Evolutionary conservation across 495 filamentous ascomycete genomes (phyloP).

Genomic region (Lasiosphaeris hirsuta): DNA sequence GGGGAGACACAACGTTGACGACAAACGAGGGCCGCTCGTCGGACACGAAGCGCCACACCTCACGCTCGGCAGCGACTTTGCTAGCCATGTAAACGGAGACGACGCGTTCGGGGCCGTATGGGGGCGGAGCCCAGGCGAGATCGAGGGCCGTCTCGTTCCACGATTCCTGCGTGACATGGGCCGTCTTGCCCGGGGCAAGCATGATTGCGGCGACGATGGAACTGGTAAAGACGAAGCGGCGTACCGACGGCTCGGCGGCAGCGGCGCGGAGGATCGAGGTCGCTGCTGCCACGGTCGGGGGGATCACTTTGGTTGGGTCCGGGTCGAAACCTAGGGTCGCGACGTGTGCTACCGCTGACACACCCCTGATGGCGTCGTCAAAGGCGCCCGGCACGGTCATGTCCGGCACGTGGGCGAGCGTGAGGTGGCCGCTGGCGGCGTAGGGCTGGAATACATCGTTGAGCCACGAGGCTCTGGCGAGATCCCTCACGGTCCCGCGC

Average conservation of each 20-base stretch:
- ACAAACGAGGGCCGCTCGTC: neutral
- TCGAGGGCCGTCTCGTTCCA: constrained; percentile 47
- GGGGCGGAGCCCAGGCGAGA: constrained; percentile 39
- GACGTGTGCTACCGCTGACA: constrained; percentile 36
- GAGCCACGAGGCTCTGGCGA: constrained; percentile 41
- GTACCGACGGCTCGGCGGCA: constrained; percentile 36
- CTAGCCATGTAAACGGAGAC: constrained; percentile 42
- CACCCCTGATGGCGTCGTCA: constrained; percentile 38
- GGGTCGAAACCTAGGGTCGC: constrained; percentile 36
- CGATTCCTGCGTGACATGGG: constrained; percentile 31
- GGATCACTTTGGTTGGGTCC: constrained; percentile 40
- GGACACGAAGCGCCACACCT: neutral
- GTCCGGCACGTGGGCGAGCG: constrained; percentile 36
- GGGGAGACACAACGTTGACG: constrained; percentile 1
- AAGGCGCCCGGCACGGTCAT: constrained; percentile 30
- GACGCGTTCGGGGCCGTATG: constrained; percentile 15
- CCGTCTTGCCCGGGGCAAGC: constrained; percentile 23
- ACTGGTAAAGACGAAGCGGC: constrained; percentile 50
- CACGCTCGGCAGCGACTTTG: constrained; percentile 29
- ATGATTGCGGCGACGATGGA: constrained; percentile 40
- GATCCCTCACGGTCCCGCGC: constrained; percentile 42
- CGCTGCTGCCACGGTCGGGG: constrained; percentile 31
- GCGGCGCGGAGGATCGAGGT: constrained; percentile 44
- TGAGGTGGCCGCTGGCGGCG: constrained; percentile 24
- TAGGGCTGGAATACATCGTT: constrained; percentile 34